phyloP scores from a whole-genome alignment of 2,329 filamentous ascomycete species.

The Aspergillus fructus region DNA sequence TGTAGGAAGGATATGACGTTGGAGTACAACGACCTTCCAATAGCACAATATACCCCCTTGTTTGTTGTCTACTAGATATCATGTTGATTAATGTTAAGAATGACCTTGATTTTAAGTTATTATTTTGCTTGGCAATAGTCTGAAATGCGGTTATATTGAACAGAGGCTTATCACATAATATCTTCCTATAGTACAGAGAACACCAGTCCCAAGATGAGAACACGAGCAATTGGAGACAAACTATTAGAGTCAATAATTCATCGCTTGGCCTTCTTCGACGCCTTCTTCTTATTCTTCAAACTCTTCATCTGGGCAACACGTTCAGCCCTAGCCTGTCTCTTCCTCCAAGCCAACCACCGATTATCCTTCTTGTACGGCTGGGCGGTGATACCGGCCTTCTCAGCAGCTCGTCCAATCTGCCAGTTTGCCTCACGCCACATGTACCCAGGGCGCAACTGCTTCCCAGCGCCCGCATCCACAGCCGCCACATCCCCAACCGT shows the following conservation, averaged over 20 bases:
- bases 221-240: slow-evolving; percentile 12
- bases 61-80: neutral
- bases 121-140: neutral
- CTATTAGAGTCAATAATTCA: slow-evolving; percentile 10
- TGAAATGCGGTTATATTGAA: slow-evolving; percentile 8
- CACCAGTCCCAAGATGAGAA: slow-evolving; percentile 18
- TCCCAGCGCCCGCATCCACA: slow-evolving; percentile 26
- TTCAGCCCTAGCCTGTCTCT: slow-evolving; percentile 52
- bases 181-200: slow-evolving; percentile 38
- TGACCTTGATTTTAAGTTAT: neutral
- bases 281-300: slow-evolving; percentile 49
- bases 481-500: slow-evolving; percentile 24
- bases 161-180: slow-evolving; percentile 8
- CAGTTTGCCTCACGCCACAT: slow-evolving; percentile 67
- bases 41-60: slow-evolving; percentile 7
- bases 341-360: slow-evolving; percentile 66
- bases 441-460: slow-evolving; percentile 55
- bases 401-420: slow-evolving; percentile 64
- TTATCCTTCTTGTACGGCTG: slow-evolving; percentile 57
- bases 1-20: neutral
- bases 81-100: neutral
- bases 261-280: slow-evolving; percentile 37
- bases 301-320: slow-evolving; percentile 55
- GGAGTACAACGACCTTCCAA: neutral
- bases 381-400: slow-evolving; percentile 59